These are phyloP conservation scores for Globisporangium orthogonon DNA, from an alignment of 352 stramenopile species.

Conservation along the genomic window DNA sequence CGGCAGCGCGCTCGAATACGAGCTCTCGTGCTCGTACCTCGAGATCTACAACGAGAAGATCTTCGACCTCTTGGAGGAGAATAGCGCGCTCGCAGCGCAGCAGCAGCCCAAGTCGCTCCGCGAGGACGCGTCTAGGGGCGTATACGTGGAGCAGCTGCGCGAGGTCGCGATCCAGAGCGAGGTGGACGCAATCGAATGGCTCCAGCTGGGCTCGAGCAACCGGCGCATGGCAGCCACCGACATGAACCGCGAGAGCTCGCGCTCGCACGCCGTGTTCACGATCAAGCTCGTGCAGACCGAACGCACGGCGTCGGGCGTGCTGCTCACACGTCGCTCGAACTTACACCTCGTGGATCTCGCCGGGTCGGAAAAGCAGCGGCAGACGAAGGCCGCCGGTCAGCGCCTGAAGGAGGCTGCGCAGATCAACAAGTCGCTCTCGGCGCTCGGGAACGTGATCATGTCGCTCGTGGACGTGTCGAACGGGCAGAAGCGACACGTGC, in stretches of 20 bases:
- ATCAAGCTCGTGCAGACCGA: constrained; percentile 89
- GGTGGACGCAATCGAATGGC: constrained; percentile 61
- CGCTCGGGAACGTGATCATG: constrained; percentile 88
- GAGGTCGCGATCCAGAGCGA: constrained; percentile 59
- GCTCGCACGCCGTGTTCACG: constrained; percentile 97
- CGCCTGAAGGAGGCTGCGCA: constrained; percentile 84
- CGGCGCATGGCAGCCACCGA: constrained; percentile 93
- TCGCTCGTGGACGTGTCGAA: constrained; percentile 82
- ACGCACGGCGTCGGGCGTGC: constrained; percentile 44
- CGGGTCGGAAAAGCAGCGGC: constrained; percentile 82
- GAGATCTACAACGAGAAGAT: constrained; percentile 92
- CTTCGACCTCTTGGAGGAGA: constrained; percentile 78
- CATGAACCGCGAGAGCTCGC: constrained; percentile 96
- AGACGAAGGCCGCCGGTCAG: constrained; percentile 72
- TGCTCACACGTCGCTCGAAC: constrained; percentile 66
- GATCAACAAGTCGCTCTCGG: constrained; percentile 89
- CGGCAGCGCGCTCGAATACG: constrained; percentile 46
- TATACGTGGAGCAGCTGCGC: constrained; percentile 78
- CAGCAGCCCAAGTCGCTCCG: constrained; percentile 58
- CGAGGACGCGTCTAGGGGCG: constrained; percentile 66
- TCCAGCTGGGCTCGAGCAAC: constrained; percentile 75
- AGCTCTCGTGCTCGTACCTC: constrained; percentile 78
- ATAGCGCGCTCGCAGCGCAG: constrained; percentile 12
- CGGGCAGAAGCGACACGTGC: constrained; percentile 71
- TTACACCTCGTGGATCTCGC: constrained; percentile 85